These are phyloP conservation scores for Taxawa tesnikishii DNA, from an alignment of 2,329 filamentous ascomycete species.

Conservation along the genomic window DNA sequence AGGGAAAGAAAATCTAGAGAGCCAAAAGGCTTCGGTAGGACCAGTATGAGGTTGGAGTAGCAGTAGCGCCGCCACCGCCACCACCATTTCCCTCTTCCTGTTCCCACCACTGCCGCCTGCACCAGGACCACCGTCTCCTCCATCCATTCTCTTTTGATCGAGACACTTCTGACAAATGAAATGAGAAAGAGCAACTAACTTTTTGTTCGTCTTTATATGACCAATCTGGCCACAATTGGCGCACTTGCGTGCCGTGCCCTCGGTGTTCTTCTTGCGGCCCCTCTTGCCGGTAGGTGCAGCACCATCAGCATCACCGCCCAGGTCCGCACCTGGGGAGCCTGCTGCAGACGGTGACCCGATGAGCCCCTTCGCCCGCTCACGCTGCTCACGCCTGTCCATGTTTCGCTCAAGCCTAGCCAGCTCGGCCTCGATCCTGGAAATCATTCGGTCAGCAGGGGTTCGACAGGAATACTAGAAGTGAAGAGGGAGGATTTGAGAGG, in stretches of 20 bases:
- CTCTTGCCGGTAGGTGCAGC: conserved; percentile 10
- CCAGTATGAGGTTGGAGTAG: conserved; percentile 4
- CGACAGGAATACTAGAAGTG: no score
- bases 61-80: conserved; percentile 4
- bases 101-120: no score
- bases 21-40: conserved; percentile 5
- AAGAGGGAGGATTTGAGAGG: no score
- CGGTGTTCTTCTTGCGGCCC: conserved; percentile 53
- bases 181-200: no score
- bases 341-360: conserved; percentile 32
- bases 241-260: conserved; percentile 66
- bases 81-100: conserved; percentile 5
- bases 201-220: conserved; percentile 99
- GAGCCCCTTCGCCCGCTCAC: conserved; percentile 69
- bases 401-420: conserved; percentile 79
- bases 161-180: no score
- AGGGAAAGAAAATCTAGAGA: conserved; percentile 10
- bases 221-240: conserved; percentile 94
- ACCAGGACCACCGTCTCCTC: no score
- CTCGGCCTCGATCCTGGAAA: conserved; percentile 54
- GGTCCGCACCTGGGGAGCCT: conserved; percentile 29
- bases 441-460: no score
- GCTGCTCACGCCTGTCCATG: conserved; percentile 76
- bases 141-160: no score
- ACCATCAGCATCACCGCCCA: conserved; percentile 31